phyloP scores from a whole-genome alignment of 345 rosid species.

The Gossypium herbaceum region DNA sequence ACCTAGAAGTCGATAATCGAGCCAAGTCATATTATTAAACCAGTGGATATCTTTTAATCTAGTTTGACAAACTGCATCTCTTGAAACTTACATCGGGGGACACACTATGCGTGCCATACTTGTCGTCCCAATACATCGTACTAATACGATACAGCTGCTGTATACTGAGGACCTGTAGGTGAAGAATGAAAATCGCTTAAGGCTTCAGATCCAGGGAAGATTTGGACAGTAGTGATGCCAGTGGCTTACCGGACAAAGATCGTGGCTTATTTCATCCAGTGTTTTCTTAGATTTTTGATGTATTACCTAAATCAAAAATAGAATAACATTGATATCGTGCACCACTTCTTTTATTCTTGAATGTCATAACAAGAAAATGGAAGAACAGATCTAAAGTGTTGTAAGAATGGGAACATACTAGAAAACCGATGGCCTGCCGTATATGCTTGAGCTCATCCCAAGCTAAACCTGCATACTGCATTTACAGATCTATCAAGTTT shows the following conservation, averaged over 20 bases:
- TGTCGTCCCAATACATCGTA: slow-evolving; percentile 98
- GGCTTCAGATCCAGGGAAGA: neutral
- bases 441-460: slow-evolving; percentile 98
- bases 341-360: neutral
- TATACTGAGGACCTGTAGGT: slow-evolving; percentile 70
- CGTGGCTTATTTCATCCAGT: slow-evolving; percentile 85
- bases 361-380: neutral
- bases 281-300: slow-evolving; percentile 94
- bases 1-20: slow-evolving; percentile 37
- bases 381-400: slow-evolving; percentile 2
- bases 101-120: slow-evolving; percentile 89
- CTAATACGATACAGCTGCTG: slow-evolving; percentile 88
- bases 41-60: slow-evolving; percentile 6
- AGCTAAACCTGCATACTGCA: slow-evolving; percentile 88
- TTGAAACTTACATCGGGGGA: slow-evolving; percentile 69
- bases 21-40: neutral
- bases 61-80: slow-evolving; percentile 18
- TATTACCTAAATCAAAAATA: slow-evolving; percentile 54
- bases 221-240: neutral
- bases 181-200: neutral
- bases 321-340: neutral
- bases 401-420: slow-evolving; percentile 39
- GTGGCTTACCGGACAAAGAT: slow-evolving; percentile 78
- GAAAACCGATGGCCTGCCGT: slow-evolving; percentile 90
- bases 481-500: neutral